These are phyloP conservation scores for Alternaria conjuncta DNA, from an alignment of 2,329 filamentous ascomycete species.

Conservation along the genomic window DNA sequence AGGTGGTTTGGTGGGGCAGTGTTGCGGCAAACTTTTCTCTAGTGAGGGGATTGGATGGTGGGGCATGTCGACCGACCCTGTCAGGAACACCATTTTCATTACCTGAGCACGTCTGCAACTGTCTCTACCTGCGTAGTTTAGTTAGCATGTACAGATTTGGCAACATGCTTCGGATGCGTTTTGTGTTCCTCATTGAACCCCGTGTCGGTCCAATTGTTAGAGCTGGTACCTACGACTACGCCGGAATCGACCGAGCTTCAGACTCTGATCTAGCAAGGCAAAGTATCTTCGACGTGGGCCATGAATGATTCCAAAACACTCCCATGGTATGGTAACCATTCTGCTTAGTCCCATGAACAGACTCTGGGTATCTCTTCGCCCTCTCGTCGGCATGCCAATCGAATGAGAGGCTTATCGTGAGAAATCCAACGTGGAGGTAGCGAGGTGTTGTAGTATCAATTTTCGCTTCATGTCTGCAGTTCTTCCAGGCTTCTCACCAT, in stretches of 20 bases:
- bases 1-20: not conserved
- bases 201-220: not conserved
- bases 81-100: not conserved
- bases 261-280: not conserved
- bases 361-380: not conserved
- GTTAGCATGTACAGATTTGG: not conserved
- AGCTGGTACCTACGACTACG: not conserved
- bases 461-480: not conserved
- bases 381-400: not conserved
- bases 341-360: not conserved
- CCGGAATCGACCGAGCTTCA: not conserved
- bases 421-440: not conserved
- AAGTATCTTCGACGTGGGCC: not conserved
- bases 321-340: not conserved
- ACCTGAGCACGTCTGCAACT: not conserved
- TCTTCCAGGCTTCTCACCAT: not conserved
- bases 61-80: not conserved
- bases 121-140: not conserved
- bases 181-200: not conserved
- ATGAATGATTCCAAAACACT: not conserved
- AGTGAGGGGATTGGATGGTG: not conserved
- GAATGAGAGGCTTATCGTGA: not conserved
- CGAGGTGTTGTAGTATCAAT: not conserved
- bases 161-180: not conserved
- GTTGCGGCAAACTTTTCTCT: not conserved